Conservation (phyloP, 257 asterid species). For the Gentiana dahurica region DNA sequence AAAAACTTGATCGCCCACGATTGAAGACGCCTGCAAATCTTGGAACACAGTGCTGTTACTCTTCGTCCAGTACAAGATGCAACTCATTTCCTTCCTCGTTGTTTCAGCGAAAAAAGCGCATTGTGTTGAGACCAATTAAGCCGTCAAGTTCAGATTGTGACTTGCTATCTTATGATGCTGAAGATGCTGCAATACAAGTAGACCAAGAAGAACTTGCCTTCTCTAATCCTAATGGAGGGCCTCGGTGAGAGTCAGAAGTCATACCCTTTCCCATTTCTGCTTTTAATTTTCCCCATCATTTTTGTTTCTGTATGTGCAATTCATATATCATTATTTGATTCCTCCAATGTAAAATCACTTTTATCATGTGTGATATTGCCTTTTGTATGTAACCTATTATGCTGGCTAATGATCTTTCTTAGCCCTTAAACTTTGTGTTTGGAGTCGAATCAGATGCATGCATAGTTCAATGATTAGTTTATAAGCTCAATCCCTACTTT, state of each 20-base stretch:
- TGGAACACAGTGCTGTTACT: constrained; percentile 19
- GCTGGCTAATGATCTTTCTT: neutral
- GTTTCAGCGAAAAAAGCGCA: constrained; percentile 22
- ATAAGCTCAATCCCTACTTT: neutral
- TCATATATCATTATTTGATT: neutral
- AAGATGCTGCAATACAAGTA: constrained; percentile 5
- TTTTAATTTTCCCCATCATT: neutral
- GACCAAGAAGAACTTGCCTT: constrained; percentile 13
- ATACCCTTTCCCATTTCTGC: neutral
- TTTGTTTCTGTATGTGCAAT: neutral
- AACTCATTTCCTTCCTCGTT: constrained; percentile 17
- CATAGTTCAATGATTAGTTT: neutral
- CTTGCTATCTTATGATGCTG: constrained; percentile 16
- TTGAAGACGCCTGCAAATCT: constrained; percentile 9
- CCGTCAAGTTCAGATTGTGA: constrained; percentile 27
- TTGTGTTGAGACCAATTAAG: constrained; percentile 16
- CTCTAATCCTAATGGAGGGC: constrained; percentile 17
- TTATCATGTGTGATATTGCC: neutral
- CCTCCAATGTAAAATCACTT: neutral
- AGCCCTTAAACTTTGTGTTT: neutral
- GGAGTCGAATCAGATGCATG: neutral
- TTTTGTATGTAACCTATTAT: neutral
- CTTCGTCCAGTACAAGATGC: constrained; percentile 14
- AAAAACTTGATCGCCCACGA: constrained; percentile 8
- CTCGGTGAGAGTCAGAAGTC: constrained; percentile 16